phyloP scores from a whole-genome alignment of 352 stramenopile species.

The Globisporangium polare region DNA sequence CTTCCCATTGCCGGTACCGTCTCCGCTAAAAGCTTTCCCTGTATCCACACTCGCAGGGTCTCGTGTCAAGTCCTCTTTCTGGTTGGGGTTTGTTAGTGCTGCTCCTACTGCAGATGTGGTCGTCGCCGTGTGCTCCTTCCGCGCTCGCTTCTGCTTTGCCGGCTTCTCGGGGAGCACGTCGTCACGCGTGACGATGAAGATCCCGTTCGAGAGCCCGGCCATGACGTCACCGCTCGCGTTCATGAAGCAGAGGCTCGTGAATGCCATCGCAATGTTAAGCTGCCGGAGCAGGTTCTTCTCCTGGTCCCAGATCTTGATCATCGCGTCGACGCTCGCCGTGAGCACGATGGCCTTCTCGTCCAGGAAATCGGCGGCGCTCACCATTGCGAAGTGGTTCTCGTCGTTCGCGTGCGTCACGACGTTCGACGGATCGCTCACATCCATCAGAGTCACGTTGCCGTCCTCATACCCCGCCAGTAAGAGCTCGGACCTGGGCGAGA shows the following conservation, averaged over 20 bases:
- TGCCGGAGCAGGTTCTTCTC: conserved; percentile 50
- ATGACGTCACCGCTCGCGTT: conserved; percentile 57
- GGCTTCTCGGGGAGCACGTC: conserved; percentile 59
- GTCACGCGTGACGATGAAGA: conserved; percentile 51
- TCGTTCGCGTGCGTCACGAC: conserved; percentile 39
- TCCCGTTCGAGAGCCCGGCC: conserved; percentile 44
- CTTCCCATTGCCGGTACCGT: neutral
- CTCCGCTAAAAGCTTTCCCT: neutral
- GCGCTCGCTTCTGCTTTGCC: neutral
- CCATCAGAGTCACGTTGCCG: conserved; percentile 45
- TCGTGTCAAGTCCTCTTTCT: conserved; percentile 7
- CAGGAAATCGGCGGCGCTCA: conserved; percentile 59
- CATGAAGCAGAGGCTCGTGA: conserved; percentile 67
- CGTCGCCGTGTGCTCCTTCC: neutral
- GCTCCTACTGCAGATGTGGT: too few species aligned
- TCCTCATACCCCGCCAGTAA: conserved; percentile 63
- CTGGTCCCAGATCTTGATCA: conserved; percentile 74
- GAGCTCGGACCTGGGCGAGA: conserved; percentile 50
- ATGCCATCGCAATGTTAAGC: conserved; percentile 49
- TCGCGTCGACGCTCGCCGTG: conserved; percentile 63
- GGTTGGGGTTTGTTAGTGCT: neutral
- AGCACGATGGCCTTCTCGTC: conserved; percentile 51
- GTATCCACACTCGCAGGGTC: neutral
- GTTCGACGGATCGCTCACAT: conserved; percentile 29
- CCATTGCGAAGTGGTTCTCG: conserved; percentile 52